Base-by-base conservation (phyloP, 2,329 filamentous ascomycete species). In the Clonostachys rosea region DNA sequence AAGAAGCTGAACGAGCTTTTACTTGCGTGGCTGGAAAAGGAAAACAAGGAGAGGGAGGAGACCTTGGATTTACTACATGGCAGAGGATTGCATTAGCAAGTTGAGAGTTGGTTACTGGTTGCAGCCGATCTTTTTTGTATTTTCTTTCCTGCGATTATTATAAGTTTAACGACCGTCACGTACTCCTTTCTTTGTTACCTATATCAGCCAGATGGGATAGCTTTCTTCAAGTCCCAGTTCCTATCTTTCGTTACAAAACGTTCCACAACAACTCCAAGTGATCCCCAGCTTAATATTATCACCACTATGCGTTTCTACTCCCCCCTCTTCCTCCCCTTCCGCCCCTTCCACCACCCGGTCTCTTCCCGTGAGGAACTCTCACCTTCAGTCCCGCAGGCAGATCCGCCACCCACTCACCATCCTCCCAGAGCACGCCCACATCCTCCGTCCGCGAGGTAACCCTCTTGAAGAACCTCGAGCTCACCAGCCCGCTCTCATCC, bases 371-470 rank as follows among this genome's bases (percentile, higher is more conserved):
- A 17, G 78, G 78, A 36, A 68, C 57, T 47, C 66, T 66, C 30
- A 69, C 68, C 53, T 74, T 75, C 20, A 87, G 70, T 1, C 68
- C 73, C 42, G 74, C 70, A 45, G 87, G 89, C 56, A 92, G 68
- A 59, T 91, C 83, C 10, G 75, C 78, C 43, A 83, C 67, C 59
- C 84, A 75, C 57, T 81, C 69, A 0, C 91, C 91, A 55, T 86
- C 77, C 61, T 79, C 79, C 76, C 90, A 85, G 56, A 96, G 69
- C 42, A 87, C 70, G 0, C 81, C 83, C 1, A 85, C 74, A 34
- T 78, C 78, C 47, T 71, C 67, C 49, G 67, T 77, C 50, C 84
- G 68, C 1, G 81, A 84, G 53, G 80, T 78, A 2, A 92, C 91
- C 59, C 81, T 77, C 67, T 79, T 78, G 59, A 95, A 92, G 59